phyloP scores from a whole-genome alignment of 2,329 filamentous ascomycete genomes.

The Fusarium incarnatum region DNA sequence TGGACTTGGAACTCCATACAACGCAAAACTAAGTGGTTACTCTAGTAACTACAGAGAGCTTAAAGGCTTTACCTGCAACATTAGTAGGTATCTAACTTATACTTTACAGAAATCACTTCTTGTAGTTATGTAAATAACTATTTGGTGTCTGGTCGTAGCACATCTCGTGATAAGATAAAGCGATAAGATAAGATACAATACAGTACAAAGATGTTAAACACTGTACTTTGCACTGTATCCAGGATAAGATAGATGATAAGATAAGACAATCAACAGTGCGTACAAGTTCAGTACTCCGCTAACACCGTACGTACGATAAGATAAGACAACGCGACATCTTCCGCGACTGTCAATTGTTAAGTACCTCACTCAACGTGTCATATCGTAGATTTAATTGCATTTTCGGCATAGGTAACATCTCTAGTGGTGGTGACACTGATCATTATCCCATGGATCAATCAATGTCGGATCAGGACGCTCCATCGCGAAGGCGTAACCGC shows the following conservation, averaged over 20 bases:
- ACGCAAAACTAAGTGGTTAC: too few species aligned
- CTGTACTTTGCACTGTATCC: rapidly evolving
- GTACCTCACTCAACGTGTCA: neutral
- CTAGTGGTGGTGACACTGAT: neutral
- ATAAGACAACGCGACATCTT: neutral
- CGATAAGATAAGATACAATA: rapidly evolving
- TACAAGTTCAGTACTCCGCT: rapidly evolving
- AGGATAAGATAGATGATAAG: neutral
- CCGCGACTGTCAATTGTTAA: neutral
- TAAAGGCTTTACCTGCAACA: too few species aligned
- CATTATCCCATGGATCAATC: neutral
- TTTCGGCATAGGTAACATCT: neutral
- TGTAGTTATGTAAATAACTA: neutral
- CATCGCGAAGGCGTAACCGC: neutral
- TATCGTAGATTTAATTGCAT: too few species aligned
- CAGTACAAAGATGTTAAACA: rapidly evolving
- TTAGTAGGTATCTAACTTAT: neutral
- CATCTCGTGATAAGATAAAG: neutral
- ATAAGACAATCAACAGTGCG: neutral
- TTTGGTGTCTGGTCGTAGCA: neutral
- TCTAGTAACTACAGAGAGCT: too few species aligned
- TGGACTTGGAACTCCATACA: too few species aligned
- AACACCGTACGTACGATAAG: neutral
- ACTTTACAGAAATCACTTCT: neutral
- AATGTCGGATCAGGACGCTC: neutral